Evolutionary conservation across 148 eudicot species (phyloP), one percentile per base, ranked within the genome.

Genomic region (Gaultheria prostrata): DNA sequence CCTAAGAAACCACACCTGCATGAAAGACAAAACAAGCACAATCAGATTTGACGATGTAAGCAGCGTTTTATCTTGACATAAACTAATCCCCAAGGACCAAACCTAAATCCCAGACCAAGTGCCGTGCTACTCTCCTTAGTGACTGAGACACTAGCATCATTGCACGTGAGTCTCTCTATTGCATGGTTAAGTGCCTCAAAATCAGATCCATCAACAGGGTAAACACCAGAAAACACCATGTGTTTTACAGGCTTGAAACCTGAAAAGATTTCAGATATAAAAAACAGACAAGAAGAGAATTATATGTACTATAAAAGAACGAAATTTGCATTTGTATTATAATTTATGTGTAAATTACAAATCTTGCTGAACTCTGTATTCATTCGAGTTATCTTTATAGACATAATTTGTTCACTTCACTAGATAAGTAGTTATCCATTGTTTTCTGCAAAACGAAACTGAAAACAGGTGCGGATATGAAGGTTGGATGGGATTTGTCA

Each of bases 81-180:
- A 72, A 43, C 6, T 39, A n/a, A 63, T 82, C 72, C 83, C 80
- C 83, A 67, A 67, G 72, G 72, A 67, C 18, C 70, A 67, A 17
- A 94, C 99, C 99, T 92, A 85, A 96, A 96, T 80, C 99, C 99
- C 81, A 96, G 84, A 74, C 98, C 99, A 90, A 96, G 99, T 69
- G 99, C 99, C 20, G 94, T 89, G 82, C 99, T 96, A 80, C 95
- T 94, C 90, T 96, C 99, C 88, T 93, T 96, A 57, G 93, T 83
- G 83, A 96, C 97, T 50, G 90, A 90, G 78, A 96, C 99, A 87
- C 99, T 96, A 46, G 99, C 99, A 91, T 96, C 98, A 86, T 96
- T 96, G 88, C 99, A 96, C 43, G 98, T 94, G 61, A 94, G 85
- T 87, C 92, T 90, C 91, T 96, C 99, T 73, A 96, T 94, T 81